Conservation (phyloP, 2,329 filamentous ascomycete species). For the Neofusicoccum kwambonambiense region DNA sequence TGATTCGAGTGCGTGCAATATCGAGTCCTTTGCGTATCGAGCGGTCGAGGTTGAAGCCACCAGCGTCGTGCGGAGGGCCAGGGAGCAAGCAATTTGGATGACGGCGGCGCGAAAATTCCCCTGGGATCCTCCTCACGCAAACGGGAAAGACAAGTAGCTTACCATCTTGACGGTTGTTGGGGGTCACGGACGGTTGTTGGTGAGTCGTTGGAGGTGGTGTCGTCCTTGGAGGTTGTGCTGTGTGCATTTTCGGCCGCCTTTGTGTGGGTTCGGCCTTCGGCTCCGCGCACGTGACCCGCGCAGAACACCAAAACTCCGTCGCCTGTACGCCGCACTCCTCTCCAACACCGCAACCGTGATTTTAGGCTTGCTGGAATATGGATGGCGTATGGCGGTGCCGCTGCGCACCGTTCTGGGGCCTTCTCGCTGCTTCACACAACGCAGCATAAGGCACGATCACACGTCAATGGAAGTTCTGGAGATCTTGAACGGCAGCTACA, state of each 20-base stretch:
- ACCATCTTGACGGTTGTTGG: constrained; percentile 43
- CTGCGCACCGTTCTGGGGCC: no score
- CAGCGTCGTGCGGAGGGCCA: neutral
- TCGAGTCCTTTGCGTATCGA: neutral
- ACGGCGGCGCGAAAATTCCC: neutral
- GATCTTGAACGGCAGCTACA: no score
- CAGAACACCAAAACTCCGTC: neutral
- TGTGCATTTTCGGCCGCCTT: constrained; percentile 27
- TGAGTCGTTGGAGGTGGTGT: constrained; percentile 21
- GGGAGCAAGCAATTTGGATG: neutral
- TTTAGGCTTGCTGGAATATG: no score
- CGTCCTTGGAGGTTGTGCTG: constrained; percentile 29
- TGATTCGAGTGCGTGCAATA: neutral
- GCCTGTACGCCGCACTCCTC: neutral
- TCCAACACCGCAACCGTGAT: neutral
- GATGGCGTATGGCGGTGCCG: no score
- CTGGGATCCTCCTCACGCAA: neutral
- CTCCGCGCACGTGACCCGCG: constrained; percentile 6
- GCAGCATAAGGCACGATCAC: no score
- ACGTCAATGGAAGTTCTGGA: no score
- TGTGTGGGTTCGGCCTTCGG: constrained; percentile 30
- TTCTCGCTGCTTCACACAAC: no score
- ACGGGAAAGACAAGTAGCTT: constrained; percentile 23
- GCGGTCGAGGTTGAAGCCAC: neutral
- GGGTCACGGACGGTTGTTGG: constrained; percentile 35